Evolutionary conservation across 2,329 filamentous ascomycete genomes (phyloP), one percentile per base, ranked within the genome.

Genomic region (Ophiostoma ulmi): DNA sequence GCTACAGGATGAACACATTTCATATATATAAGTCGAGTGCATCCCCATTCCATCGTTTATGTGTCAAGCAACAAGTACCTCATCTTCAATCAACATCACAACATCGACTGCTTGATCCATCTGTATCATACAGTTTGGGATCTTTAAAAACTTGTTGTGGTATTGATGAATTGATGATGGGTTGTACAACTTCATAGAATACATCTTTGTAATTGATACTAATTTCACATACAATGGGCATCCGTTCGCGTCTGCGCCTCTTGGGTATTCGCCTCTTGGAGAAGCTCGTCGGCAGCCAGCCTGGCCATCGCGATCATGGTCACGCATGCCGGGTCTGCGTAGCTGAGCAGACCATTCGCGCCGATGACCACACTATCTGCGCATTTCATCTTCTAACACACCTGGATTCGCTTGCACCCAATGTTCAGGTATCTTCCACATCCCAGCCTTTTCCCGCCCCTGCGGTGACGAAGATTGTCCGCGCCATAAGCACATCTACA

Each of bases 311-410:
- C 14, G 38, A 20, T 8, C 67, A 67, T 20, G 26, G 10, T 10
- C 41, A 64, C 11, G 13, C 31, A 4, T 71, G 70, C 22, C 63
- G 67, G 2, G 36, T 71, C 5, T 71, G 70, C 14, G 68, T 26
- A 8, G 67, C 35, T 11, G 44, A 69, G 36, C 41, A 71, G 36
- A 36, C 41, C 8, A 35, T 64, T 14, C n/a, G 35, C 6, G 48
- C 63, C 20, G 63, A 68, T 36, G 67, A 69, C 41, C 20, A 58
- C 5, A n/a, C 44, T 14, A 63, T 63, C 36, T 70, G 1, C 66
- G 48, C n/a, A 79, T 81, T 64, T 3, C 69, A 71, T n/a, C 70
- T 55, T 26, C 20, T 52, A 0, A n/a, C 64, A 14, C 63, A 41
- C 35, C 63, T 69, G 31, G 22, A 52, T 48, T 66, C 61, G 35